Evolutionary conservation across 345 rosid species (phyloP), one percentile per base, ranked within the genome.

Genomic region (Corchorus olitorius): DNA sequence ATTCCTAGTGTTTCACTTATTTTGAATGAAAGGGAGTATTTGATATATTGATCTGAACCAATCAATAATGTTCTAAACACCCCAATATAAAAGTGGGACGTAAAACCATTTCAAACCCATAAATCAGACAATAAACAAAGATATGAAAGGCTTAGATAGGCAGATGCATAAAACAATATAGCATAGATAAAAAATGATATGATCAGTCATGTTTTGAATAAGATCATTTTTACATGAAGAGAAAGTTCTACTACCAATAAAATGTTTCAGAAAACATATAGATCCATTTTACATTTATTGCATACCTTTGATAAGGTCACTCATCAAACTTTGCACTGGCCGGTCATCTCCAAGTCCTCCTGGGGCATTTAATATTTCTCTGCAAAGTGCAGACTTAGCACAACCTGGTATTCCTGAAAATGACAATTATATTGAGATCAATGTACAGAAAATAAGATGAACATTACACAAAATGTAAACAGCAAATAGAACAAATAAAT

Each of bases 331-430:
- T 67, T 91, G 87, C 73, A 93, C 83, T 3, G 94, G 94, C 43
- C 93, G 89, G 83, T 91, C 92, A 81, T 91, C 98, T 81, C 89
- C 99, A 77, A 96, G 83, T 76, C 87, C 88, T 79, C 88, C 94
- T 41, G 92, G 87, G 56, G 88, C 58, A 83, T 81, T 92, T 60
- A 92, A 75, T 75, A 96, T 78, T 79, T 96, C 98, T 83, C 89
- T 92, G 88, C 98, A 96, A 71, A 96, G 92, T 46, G 99, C 97
- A 74, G 99, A 93, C 83, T 96, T 96, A 27, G 99, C 98, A 83
- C 94, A 92, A 76, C 99, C 99, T 9, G 99, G 98, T 87, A 96
- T 92, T 76, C 99, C 99, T 96, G 83, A 62, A 74, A 73, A 74
- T 48, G 58, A 58, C 5, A 74, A 72, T 34, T 27, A 48, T 62